Conservation (phyloP, 495 filamentous ascomycete genomes). For the Podospora anserina region DNA sequence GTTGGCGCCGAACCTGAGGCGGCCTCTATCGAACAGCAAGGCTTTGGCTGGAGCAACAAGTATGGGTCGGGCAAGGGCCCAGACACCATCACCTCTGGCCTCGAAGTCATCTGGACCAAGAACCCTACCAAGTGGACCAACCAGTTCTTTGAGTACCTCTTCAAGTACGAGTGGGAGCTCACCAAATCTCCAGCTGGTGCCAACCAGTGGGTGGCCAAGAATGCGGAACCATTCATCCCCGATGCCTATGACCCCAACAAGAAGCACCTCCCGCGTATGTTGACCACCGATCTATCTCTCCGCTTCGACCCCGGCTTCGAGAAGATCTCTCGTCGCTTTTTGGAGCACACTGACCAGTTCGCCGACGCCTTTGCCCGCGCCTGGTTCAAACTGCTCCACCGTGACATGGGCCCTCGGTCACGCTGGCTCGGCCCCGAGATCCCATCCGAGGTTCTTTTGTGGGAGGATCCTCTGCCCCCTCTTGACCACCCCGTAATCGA, state of each 20-base stretch:
- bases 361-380: constrained; percentile 63
- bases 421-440: constrained; percentile 70
- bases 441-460: constrained; percentile 57
- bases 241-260: constrained; percentile 61
- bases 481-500: constrained; percentile 55
- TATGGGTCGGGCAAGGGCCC: constrained; percentile 58
- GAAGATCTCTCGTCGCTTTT: constrained; percentile 67
- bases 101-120: constrained; percentile 72
- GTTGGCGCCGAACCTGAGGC: constrained; percentile 63
- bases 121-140: constrained; percentile 67
- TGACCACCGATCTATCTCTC: constrained; percentile 68
- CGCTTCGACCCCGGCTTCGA: constrained; percentile 66
- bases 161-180: constrained; percentile 73
- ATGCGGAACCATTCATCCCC: constrained; percentile 60
- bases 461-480: constrained; percentile 64
- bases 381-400: constrained; percentile 77
- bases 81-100: constrained; percentile 66
- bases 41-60: constrained; percentile 63
- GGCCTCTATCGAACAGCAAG: constrained; percentile 58
- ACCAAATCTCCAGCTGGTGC: constrained; percentile 70
- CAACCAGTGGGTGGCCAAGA: constrained; percentile 71
- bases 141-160: constrained; percentile 66
- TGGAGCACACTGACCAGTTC: constrained; percentile 61
- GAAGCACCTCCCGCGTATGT: constrained; percentile 65
- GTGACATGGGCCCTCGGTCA: constrained; percentile 65